These are phyloP conservation scores for Termitomyces sp. DNA, from an alignment of 768 basidiomycete species.

Conservation along the genomic window DNA sequence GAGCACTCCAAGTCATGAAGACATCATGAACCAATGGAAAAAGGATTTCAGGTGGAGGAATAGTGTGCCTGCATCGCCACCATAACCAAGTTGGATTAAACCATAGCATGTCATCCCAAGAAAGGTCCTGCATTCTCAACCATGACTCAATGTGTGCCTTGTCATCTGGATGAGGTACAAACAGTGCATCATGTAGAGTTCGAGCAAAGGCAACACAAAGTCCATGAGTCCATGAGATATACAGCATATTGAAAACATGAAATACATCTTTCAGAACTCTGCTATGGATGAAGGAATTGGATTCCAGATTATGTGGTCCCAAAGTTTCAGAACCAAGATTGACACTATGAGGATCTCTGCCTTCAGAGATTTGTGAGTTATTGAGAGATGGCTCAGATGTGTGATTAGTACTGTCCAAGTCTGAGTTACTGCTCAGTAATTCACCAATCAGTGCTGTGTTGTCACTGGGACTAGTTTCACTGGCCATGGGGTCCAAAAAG, in stretches of 20 bases:
- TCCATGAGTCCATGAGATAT: slow-evolving; percentile 22
- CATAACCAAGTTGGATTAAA: slow-evolving; percentile 12
- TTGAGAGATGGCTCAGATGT: neutral
- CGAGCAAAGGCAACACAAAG: slow-evolving; percentile 19
- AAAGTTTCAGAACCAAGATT: neutral
- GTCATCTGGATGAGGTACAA: slow-evolving; percentile 22
- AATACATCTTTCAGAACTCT: too few species aligned
- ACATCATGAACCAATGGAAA: slow-evolving; percentile 17
- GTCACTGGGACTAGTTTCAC: too few species aligned
- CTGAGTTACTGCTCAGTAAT: too few species aligned
- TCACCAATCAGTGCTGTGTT: too few species aligned
- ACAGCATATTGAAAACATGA: too few species aligned
- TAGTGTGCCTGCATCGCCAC: slow-evolving; percentile 15
- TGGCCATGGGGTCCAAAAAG: too few species aligned
- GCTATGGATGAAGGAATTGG: slow-evolving; percentile 3
- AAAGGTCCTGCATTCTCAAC: neutral
- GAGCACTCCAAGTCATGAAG: slow-evolving; percentile 21
- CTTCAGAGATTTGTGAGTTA: slow-evolving; percentile 26
- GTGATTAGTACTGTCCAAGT: too few species aligned
- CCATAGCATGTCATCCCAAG: neutral
- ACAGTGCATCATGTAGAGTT: slow-evolving; percentile 22
- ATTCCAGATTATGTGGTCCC: neutral
- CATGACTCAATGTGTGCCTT: neutral
- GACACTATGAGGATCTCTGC: slow-evolving; percentile 9
- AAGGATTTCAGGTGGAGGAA: slow-evolving; percentile 26